phyloP scores from a whole-genome alignment of 805 yeast genomes.

The Lipomyces anomalus region DNA sequence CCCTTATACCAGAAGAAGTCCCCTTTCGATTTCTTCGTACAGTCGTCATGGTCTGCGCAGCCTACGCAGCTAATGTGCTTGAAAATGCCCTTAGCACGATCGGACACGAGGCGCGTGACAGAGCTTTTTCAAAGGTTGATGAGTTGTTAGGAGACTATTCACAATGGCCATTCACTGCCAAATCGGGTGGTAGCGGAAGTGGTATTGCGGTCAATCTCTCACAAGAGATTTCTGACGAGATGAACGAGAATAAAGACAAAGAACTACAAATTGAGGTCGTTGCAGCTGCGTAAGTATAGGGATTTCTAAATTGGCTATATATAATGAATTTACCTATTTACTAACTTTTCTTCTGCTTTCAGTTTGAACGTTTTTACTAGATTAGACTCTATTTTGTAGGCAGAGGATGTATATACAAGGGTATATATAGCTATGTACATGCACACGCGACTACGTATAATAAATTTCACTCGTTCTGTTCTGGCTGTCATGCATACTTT shows the following conservation, averaged over 20 bases:
- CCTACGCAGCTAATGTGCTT: constrained; percentile 93
- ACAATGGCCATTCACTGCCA: constrained; percentile 73
- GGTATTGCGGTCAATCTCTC: constrained; percentile 66
- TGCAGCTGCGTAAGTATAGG: constrained; percentile 61
- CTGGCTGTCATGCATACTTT: too few relatives aligned
- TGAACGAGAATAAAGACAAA: constrained; percentile 38
- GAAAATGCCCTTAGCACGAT: constrained; percentile 73
- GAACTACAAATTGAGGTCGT: constrained; percentile 79
- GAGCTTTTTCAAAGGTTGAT: constrained; percentile 91
- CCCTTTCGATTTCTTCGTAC: constrained; percentile 71
- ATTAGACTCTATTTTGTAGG: constrained; percentile 78
- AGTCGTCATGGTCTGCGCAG: constrained; percentile 74
- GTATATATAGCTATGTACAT: too few relatives aligned
- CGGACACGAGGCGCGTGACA: constrained; percentile 83
- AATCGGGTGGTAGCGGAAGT: constrained; percentile 38
- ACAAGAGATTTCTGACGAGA: constrained; percentile 44
- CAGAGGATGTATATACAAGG: too few relatives aligned
- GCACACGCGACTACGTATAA: too few relatives aligned
- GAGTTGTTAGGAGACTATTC: constrained; percentile 77
- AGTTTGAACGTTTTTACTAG: constrained; percentile 73
- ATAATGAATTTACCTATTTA: not conserved
- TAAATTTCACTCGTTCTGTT: too few relatives aligned
- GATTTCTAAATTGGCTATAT: not conserved
- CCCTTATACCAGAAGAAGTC: constrained; percentile 63
- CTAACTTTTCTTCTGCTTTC: not conserved